These are phyloP conservation scores for Seiridium cupressi DNA, from an alignment of 2,329 filamentous ascomycete species.

Conservation along the genomic window DNA sequence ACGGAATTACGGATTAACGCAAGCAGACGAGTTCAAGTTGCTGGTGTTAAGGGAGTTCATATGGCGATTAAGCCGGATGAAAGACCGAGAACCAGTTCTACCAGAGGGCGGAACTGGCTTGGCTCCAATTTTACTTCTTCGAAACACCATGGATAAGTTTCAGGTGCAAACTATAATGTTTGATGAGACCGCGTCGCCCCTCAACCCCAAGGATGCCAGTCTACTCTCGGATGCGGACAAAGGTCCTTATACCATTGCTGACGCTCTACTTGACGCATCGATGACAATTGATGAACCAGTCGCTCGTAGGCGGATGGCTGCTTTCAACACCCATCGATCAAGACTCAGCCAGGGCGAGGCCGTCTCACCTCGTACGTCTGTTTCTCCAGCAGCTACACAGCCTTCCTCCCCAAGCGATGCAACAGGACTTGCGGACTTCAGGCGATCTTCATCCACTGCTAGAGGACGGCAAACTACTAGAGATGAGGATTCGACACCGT, in stretches of 20 bases:
- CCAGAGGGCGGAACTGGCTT: constrained; percentile 47
- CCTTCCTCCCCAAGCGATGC: constrained; percentile 23
- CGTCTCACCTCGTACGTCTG: constrained; percentile 28
- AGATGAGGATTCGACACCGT: constrained; percentile 33
- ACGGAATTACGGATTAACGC: constrained; percentile 75
- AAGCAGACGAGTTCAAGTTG: constrained; percentile 88
- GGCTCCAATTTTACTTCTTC: constrained; percentile 72
- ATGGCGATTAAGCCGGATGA: constrained; percentile 77
- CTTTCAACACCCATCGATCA: constrained; percentile 48
- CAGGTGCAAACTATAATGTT: constrained; percentile 88
- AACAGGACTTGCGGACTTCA: constrained; percentile 24
- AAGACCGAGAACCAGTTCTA: constrained; percentile 48
- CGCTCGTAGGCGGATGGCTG: constrained; percentile 50
- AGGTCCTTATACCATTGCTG: constrained; percentile 75
- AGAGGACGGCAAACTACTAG: constrained; percentile 19
- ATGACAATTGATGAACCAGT: constrained; percentile 76
- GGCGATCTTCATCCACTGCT: constrained; percentile 32
- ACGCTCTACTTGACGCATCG: constrained; percentile 88
- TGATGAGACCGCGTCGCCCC: constrained; percentile 66
- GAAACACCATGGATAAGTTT: constrained; percentile 65
- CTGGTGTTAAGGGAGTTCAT: constrained; percentile 86
- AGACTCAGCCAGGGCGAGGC: constrained; percentile 35
- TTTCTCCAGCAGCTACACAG: constrained; percentile 23
- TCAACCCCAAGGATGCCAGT: constrained; percentile 31
- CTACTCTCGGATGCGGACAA: constrained; percentile 31